Evolutionary conservation across 2,329 filamentous ascomycete species (phyloP).

Genomic region (Botrytis squamosa): DNA sequence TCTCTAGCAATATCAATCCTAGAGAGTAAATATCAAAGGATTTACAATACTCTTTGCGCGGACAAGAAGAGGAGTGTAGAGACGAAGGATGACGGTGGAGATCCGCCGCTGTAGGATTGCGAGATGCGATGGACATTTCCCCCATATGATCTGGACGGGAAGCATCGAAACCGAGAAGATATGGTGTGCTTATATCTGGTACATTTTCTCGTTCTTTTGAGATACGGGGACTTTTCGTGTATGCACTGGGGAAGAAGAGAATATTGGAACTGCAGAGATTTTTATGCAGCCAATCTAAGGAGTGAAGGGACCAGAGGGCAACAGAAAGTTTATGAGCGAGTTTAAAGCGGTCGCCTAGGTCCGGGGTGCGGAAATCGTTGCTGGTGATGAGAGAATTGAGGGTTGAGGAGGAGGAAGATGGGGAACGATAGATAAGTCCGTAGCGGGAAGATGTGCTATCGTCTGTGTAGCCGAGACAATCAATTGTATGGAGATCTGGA

Average conservation of each 20-base stretch:
- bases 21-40: constrained; percentile 47
- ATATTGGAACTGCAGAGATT: constrained; percentile 43
- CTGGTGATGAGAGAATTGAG: constrained; percentile 44
- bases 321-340: constrained; percentile 47
- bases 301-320: constrained; percentile 51
- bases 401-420: constrained; percentile 41
- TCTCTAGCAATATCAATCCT: constrained; percentile 50
- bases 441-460: constrained; percentile 43
- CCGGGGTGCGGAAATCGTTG: constrained; percentile 45
- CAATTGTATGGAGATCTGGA: constrained; percentile 38
- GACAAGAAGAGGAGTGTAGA: constrained; percentile 40
- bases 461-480: constrained; percentile 50
- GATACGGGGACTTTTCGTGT: constrained; percentile 35
- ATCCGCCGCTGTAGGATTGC: constrained; percentile 42
- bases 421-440: constrained; percentile 46
- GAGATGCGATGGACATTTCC: constrained; percentile 43
- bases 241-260: constrained; percentile 46
- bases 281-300: constrained; percentile 54
- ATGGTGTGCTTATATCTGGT: constrained; percentile 44
- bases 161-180: constrained; percentile 45
- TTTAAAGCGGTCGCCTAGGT: constrained; percentile 45
- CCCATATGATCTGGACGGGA: constrained; percentile 42
- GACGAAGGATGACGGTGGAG: constrained; percentile 50
- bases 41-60: constrained; percentile 42
- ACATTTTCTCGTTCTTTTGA: constrained; percentile 38